phyloP scores from a whole-genome alignment of 495 filamentous ascomycete genomes.

The Diplogelasinospora grovesii region DNA sequence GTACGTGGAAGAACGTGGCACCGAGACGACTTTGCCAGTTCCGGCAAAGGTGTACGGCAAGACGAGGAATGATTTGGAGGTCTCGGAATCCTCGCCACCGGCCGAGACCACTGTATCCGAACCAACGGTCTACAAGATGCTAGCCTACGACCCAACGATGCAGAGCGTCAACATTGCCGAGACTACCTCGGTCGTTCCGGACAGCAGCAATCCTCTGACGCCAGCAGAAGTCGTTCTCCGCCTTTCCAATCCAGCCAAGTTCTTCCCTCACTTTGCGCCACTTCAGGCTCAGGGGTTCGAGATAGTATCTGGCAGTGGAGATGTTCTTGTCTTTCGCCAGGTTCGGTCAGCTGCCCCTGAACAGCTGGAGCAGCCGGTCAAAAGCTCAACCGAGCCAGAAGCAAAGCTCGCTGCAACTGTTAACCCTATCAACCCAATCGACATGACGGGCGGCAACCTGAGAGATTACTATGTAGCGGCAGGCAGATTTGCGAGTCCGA shows the following conservation, averaged over 20 bases:
- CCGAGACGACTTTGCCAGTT: constrained; percentile 12
- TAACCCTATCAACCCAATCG: constrained; percentile 44
- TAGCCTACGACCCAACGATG: constrained; percentile 64
- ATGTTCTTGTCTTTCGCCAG: constrained; percentile 70
- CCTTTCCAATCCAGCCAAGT: constrained; percentile 64
- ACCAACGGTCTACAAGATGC: constrained; percentile 57
- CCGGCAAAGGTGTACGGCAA: constrained; percentile 22
- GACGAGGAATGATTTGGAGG: background rate
- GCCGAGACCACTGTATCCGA: background rate
- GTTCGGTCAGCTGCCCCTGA: constrained; percentile 24
- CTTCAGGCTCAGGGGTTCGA: constrained; percentile 66
- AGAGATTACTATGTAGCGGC: constrained; percentile 34
- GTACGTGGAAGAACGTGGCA: constrained; percentile 27
- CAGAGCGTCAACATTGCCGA: constrained; percentile 54
- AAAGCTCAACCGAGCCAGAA: background rate
- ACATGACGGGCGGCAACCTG: constrained; percentile 41
- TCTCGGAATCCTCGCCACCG: background rate
- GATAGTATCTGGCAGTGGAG: constrained; percentile 60
- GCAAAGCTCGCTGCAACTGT: background rate
- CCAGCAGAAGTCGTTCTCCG: constrained; percentile 58
- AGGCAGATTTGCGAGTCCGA: constrained; percentile 46
- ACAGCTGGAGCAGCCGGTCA: background rate
- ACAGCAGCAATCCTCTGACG: constrained; percentile 36
- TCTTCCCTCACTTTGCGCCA: constrained; percentile 59
- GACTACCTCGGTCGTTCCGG: constrained; percentile 51